phyloP scores from a whole-genome alignment of 225 moss, liverwort and hornwort genomes.

The Polytrichum formosum region DNA sequence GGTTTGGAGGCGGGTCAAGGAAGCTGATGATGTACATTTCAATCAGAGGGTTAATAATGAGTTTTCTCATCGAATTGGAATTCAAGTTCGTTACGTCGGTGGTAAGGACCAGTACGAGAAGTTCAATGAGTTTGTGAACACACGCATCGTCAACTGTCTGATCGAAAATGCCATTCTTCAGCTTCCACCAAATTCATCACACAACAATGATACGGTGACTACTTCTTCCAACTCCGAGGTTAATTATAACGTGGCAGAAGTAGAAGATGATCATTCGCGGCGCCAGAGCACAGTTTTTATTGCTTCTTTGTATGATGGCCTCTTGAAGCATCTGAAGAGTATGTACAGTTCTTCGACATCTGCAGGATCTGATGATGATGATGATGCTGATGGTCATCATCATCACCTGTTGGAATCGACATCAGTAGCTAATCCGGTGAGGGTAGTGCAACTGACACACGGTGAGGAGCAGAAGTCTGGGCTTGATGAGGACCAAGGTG shows the following conservation, averaged over 20 bases:
- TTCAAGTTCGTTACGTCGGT: conserved; percentile 29
- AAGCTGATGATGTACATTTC: conserved; percentile 17
- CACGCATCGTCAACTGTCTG: conserved; percentile 22
- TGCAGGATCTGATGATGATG: conserved; percentile 15
- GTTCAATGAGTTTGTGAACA: conserved; percentile 18
- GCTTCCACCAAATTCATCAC: conserved; percentile 6
- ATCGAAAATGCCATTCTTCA: conserved; percentile 35
- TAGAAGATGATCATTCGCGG: background rate
- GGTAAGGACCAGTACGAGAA: conserved; percentile 14
- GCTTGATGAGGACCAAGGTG: conserved; percentile 43
- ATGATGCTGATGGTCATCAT: too few species aligned
- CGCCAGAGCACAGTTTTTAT: background rate
- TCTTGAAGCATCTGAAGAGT: conserved; percentile 2
- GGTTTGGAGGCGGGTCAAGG: conserved; percentile 37
- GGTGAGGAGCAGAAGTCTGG: conserved; percentile 38
- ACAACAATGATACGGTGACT: background rate
- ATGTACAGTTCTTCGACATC: conserved; percentile 1
- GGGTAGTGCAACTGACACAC: conserved; percentile 32
- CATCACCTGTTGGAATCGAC: too few species aligned
- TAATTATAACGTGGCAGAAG: conserved; percentile 1
- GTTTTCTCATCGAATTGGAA: conserved; percentile 17
- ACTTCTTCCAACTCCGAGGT: background rate
- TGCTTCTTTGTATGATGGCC: background rate
- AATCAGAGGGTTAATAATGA: conserved; percentile 13
- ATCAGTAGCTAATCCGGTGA: too few species aligned